phyloP scores from a whole-genome alignment of 1,284 basidiomycete genomes.

The Irpex lacteus region DNA sequence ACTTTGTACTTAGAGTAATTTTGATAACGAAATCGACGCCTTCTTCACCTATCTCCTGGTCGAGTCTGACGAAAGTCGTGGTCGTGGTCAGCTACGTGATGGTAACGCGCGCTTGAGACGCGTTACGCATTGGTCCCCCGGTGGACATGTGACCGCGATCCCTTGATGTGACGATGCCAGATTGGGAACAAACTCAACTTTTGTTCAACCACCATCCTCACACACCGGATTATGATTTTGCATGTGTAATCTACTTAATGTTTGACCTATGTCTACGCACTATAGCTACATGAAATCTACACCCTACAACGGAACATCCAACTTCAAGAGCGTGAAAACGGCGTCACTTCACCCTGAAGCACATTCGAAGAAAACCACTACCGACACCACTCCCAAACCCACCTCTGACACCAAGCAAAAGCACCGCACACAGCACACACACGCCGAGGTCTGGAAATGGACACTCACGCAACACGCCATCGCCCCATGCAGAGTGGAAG shows the following conservation, averaged over 20 bases:
- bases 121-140: background rate
- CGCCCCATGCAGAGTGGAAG: conserved; percentile 59
- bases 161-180: background rate
- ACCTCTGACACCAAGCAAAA: conserved; percentile 8
- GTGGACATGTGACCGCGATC: background rate
- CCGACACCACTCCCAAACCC: background rate
- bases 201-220: background rate
- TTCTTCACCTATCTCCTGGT: no score
- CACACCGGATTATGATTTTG: background rate
- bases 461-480: conserved; percentile 56
- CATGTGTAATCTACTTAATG: background rate
- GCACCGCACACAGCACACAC: conserved; percentile 8
- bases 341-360: background rate
- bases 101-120: background rate
- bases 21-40: background rate
- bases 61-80: no score
- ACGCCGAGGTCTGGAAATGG: conserved; percentile 49
- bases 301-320: background rate
- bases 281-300: background rate
- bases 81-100: background rate
- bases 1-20: background rate
- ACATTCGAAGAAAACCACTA: background rate
- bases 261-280: background rate
- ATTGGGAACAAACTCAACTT: background rate
- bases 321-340: background rate